Evolutionary conservation across 2,329 filamentous ascomycete genomes (phyloP), one percentile per base, ranked within the genome.

Genomic region (Talaromyces sp.): DNA sequence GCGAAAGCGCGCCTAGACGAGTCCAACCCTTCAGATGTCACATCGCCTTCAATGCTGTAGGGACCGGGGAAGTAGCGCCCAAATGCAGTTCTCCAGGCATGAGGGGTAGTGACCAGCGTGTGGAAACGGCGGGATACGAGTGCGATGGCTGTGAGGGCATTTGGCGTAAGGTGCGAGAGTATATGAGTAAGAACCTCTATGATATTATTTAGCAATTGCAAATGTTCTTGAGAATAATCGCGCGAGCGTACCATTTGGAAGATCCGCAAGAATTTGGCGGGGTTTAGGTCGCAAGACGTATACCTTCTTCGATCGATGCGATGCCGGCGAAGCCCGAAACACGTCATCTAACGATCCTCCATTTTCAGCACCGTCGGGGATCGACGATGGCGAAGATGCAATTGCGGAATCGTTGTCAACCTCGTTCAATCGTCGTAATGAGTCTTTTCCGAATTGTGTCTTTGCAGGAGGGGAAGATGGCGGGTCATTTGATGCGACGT

Each of bases 11-110:
- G 89, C 68, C 86, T 85, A 71, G 95, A 90, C 0, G 89, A 88
- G 31, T 86, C 84, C 50, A 92, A 79, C 61, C 75, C 75, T 70
- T 86, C 86, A 60, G 77, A 75, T 14, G 42, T 40, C 52, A 76
- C 75, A 39, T 85, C 78, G 25, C 80, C 76, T 5, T 55, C 33
- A 54, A 87, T 71, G 5, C 82, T 82, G 70, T 88, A 84, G 25
- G 89, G 86, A 1, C 90, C 92, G 0, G 91, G 91, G 69, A 98
- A 99, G 77, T 88, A 93, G 66, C 93, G 91, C 68, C 91, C 85
- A 72, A 98, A 98, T 5, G 93, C 93, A 73, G 92, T 90, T 66
- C 92, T 87, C 93, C 93, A 98, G 7, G 92, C 92, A 77, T 97
- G 92, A 16, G 93, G 91, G 1, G 91, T 93, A 4, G 92, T 96